Base-by-base conservation (phyloP, 1,284 basidiomycete genomes). In the Irpex lacteus region DNA sequence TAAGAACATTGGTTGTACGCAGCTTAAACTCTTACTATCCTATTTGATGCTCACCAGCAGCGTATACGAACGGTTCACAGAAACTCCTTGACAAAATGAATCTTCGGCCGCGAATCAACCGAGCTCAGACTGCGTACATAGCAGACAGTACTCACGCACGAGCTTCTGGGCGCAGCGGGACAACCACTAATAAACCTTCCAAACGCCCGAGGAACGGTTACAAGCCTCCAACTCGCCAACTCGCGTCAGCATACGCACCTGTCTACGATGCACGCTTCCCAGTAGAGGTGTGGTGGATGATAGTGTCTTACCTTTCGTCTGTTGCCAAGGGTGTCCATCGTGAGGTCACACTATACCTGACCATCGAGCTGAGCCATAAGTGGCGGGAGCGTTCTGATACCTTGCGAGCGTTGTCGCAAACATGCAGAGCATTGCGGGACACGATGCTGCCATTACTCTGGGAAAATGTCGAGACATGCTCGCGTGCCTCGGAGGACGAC, bases 381-480 rank as follows among this genome's bases (percentile, higher is more conserved):
- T 50, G 32, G 11, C 44, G 19, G 18, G 59, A 52, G 13, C 44
- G 59, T 15, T 15, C 8, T 8, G 19, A 60, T 19, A 21, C 36
- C 18, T 26, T 60, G 47, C 59, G 47, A 26, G 13, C 44, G 9
- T 49, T 60, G n/a, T 60, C 59, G 13, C 59, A 60, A 44, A 50
- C 47, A 6, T 60, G 40, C 37, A 44, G 47, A 11, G 49, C 59
- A 5, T 44, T 60, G 44, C 44, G 44, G n/a, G 19, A 26, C 15
- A 6, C 19, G 21, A 49, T 21, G 8, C 26, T 60, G 47, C 36
- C 59, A 15, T n/a, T 50, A 18, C 34, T 37, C 21, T 60, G 59
- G 59, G 40, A 60, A 19, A 18, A 50, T n/a, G 59, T 60, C 47
- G 44, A 60, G 40, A 49, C 59, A 18, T 60, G 59, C 47, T 26